These are phyloP conservation scores for Pisolithus marmoratus DNA, from an alignment of 768 basidiomycete genomes.

Conservation along the genomic window DNA sequence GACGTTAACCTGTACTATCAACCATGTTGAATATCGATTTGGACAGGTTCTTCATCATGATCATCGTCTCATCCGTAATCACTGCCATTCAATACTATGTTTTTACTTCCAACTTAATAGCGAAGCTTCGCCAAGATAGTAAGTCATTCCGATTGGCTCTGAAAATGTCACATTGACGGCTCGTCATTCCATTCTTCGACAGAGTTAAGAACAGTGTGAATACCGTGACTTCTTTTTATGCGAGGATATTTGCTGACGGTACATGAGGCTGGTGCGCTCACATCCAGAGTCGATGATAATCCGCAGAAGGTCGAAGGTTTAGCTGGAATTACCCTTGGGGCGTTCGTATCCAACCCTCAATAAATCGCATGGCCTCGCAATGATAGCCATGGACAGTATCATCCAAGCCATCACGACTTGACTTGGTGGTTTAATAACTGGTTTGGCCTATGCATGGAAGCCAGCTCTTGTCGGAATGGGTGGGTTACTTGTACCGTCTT, in stretches of 20 bases:
- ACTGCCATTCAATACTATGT: constrained; percentile 68
- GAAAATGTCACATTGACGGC: not conserved
- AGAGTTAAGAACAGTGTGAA: constrained; percentile 73
- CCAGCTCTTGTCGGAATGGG: constrained; percentile 82
- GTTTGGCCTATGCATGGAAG: constrained; percentile 73
- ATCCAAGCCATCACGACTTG: constrained; percentile 71
- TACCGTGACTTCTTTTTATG: not conserved
- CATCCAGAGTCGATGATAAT: constrained; percentile 73
- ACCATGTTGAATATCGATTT: constrained; percentile 5
- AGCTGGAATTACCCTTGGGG: constrained; percentile 82
- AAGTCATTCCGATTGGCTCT: constrained; percentile 14
- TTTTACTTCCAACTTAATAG: constrained; percentile 64
- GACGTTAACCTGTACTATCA: not conserved
- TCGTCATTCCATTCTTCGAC: constrained; percentile 79
- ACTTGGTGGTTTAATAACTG: constrained; percentile 66
- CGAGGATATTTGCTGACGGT: not conserved
- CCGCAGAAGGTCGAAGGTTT: constrained; percentile 88
- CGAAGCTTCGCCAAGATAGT: constrained; percentile 82
- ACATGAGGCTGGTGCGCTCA: constrained; percentile 72
- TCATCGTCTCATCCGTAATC: constrained; percentile 55
- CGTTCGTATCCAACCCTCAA: constrained; percentile 36
- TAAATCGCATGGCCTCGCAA: not conserved
- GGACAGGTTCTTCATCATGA: constrained; percentile 71
- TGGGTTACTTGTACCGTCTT: constrained; percentile 21
- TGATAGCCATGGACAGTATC: constrained; percentile 42